Evolutionary conservation across 139 green algal species (phyloP), one percentile per base, ranked within the genome.

Genomic region (Pseudopediastrum boryanum): DNA sequence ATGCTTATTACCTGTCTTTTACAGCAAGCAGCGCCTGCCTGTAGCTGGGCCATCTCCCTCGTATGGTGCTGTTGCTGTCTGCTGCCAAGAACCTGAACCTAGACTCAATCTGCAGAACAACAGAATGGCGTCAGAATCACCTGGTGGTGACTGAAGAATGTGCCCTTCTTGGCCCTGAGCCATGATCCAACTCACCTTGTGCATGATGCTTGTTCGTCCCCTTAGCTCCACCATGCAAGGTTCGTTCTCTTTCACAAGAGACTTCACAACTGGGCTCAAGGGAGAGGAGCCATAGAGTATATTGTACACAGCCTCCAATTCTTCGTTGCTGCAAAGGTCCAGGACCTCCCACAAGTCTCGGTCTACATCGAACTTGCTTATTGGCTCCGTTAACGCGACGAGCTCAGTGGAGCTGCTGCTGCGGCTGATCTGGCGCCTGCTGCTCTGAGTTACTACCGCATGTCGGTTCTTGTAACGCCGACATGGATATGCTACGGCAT

Each of bases 1-100:
- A 77, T 73, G 75, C n/a, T n/a, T n/a, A n/a, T n/a, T 79, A 97
- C 72, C 87, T 88, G 68, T 94, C 79, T 2, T 83, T 58, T 1
- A 98, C 80, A 31, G 72, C 50, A 54, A 96, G 83, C 75, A 98
- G 84, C 0, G 84, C 74, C 35, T 95, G 84, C 2, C 89, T 71
- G 80, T 97, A 97, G 41, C 71, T 81, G 1, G 93, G 93, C 27
- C 81, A 83, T 2, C 79, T 75, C 7, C 93, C 92, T 0, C 76
- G 78, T 33, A 97, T 70, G 29, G 87, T 90, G 54, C 75, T 67
- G 2, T 27, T 61, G 16, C 86, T 85, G 83, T 92, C 85, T 2
- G 93, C 93, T 8, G 93, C 93, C 38, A 97, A 79, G 75, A 97
- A 97, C 8, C 90, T 84, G 68, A 97, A 92, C 29, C 90, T 83